These are phyloP conservation scores for Debaryomyces nepalensis DNA, from an alignment of 1,139 yeast genomes.

Conservation along the genomic window DNA sequence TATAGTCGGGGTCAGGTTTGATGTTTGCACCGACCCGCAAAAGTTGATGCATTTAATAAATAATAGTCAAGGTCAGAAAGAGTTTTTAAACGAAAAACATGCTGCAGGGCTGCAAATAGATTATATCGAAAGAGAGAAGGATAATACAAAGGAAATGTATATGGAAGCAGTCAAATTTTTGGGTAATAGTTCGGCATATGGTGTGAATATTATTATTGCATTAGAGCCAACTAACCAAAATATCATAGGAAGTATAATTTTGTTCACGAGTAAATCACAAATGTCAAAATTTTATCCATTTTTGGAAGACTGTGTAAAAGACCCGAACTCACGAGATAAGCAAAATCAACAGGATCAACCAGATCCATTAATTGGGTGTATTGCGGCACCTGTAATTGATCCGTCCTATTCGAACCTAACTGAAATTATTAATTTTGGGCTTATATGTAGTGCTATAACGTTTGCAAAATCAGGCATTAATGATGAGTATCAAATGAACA, in stretches of 20 bases:
- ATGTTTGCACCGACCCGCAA: slow-evolving; percentile 50
- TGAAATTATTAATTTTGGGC: slow-evolving; percentile 59
- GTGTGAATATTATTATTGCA: slow-evolving; percentile 57
- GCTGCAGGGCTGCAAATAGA: slow-evolving; percentile 10
- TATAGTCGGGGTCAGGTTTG: slow-evolving; percentile 64
- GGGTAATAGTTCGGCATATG: slow-evolving; percentile 26
- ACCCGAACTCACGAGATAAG: slow-evolving; percentile 14
- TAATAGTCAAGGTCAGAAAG: slow-evolving; percentile 14
- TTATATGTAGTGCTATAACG: slow-evolving; percentile 63
- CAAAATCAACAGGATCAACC: slow-evolving; percentile 7
- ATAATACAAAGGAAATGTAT: slow-evolving; percentile 25
- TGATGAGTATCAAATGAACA: slow-evolving; percentile 32
- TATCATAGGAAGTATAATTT: slow-evolving; percentile 58
- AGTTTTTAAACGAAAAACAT: slow-evolving; percentile 13
- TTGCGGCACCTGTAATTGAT: slow-evolving; percentile 62
- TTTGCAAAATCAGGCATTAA: slow-evolving; percentile 47
- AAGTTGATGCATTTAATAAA: slow-evolving; percentile 44
- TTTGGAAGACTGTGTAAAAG: slow-evolving; percentile 38
- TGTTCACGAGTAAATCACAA: slow-evolving; percentile 54
- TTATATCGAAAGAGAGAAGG: slow-evolving; percentile 20
- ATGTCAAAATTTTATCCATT: slow-evolving; percentile 59
- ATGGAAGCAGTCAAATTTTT: slow-evolving; percentile 31
- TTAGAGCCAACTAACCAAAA: slow-evolving; percentile 58
- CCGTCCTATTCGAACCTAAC: slow-evolving; percentile 59
- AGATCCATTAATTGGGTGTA: slow-evolving; percentile 48